Conservation (phyloP, 257 asterid species). For the Solanum pinnatisectum region DNA sequence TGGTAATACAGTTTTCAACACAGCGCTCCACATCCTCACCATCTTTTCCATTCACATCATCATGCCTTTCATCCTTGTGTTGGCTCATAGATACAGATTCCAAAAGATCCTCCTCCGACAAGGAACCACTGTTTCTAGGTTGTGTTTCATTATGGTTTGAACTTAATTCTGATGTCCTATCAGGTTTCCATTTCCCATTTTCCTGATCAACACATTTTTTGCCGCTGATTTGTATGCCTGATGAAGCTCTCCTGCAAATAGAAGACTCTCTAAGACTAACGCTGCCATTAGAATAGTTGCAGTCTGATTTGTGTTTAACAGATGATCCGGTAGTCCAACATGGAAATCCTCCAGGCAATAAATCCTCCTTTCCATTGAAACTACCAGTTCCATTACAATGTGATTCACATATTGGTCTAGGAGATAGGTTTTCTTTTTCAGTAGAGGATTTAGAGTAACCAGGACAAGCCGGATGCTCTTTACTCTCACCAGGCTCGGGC, state of each 20-base stretch:
- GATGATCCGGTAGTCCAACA: background rate
- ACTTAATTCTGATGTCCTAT: background rate
- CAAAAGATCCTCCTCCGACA: background rate
- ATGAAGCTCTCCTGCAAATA: background rate
- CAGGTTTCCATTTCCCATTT: background rate
- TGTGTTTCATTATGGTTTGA: background rate
- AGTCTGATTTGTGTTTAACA: background rate
- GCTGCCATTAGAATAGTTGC: background rate
- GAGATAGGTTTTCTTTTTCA: slow-evolving; percentile 14
- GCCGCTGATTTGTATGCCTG: background rate
- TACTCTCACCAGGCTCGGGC: slow-evolving; percentile 5
- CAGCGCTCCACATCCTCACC: background rate
- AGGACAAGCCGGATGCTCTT: slow-evolving; percentile 12
- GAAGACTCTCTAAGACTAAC: background rate
- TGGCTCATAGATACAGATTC: slow-evolving; percentile 4
- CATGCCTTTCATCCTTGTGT: slow-evolving; percentile 16
- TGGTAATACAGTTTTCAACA: slow-evolving; percentile 20
- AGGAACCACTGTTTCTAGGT: background rate
- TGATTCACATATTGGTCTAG: slow-evolving; percentile 8
- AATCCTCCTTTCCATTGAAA: background rate
- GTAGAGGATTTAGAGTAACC: slow-evolving; percentile 6
- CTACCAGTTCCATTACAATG: background rate
- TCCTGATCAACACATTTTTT: background rate
- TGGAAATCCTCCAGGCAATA: background rate
- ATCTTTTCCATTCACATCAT: slow-evolving; percentile 1